Percentiles rank a stretch among this genome's conserved stretches.
Evolutionary conservation across 2,329 filamentous ascomycete genomes (phyloP).

Genomic region (Talaromyces verruculosus): DNA sequence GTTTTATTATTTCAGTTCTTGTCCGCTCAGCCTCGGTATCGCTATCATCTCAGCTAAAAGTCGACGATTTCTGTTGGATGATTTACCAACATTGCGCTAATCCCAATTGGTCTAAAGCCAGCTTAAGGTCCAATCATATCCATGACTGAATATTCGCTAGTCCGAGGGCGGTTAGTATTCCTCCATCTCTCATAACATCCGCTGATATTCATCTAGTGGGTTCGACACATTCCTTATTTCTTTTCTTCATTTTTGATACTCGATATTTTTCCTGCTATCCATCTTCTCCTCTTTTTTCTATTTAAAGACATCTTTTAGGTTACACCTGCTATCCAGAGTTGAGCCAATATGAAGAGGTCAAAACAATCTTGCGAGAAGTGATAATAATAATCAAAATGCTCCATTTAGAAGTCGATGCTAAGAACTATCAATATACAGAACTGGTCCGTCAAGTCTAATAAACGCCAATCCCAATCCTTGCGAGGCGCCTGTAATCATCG

Average conservation of each 20-base stretch:
- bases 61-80: too few species aligned
- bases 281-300: background rate
- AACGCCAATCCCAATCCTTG: background rate
- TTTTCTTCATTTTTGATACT: background rate
- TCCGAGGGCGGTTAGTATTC: background rate
- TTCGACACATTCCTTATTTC: background rate
- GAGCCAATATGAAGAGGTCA: background rate
- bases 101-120: background rate
- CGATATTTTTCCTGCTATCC: background rate
- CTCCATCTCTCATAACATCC: background rate
- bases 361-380: background rate
- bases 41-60: too few species aligned
- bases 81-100: background rate
- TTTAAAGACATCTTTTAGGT: background rate
- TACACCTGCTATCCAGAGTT: background rate
- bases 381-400: background rate
- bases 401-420: background rate
- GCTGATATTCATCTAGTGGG: too few species aligned
- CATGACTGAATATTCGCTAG: background rate
- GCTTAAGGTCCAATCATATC: background rate
- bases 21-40: background rate
- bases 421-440: background rate
- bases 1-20: background rate
- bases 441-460: background rate
- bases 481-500: conserved; percentile 35